Conservation (phyloP, 345 rosid species). For the Heritiera fomes region DNA sequence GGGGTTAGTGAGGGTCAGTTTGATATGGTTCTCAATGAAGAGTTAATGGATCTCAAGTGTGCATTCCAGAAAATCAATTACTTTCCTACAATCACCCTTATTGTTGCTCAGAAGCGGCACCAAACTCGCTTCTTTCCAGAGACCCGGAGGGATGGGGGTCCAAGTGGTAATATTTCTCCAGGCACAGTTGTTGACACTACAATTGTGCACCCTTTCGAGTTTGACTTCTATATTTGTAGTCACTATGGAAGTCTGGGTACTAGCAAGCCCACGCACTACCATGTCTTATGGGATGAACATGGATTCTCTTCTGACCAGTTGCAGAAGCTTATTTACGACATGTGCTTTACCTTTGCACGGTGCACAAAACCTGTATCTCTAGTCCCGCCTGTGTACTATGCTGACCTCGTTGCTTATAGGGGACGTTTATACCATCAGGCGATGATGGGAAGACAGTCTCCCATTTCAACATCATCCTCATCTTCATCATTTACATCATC, state of each 20-base stretch:
- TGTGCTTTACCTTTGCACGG: slow-evolving; percentile 87
- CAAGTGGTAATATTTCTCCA: slow-evolving; percentile 58
- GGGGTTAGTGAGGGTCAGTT: slow-evolving; percentile 91
- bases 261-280: slow-evolving; percentile 86
- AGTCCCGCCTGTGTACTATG: slow-evolving; percentile 83
- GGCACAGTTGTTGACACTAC: slow-evolving; percentile 80
- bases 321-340: slow-evolving; percentile 68
- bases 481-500: slow-evolving; percentile 46
- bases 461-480: slow-evolving; percentile 43
- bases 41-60: slow-evolving; percentile 55
- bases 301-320: slow-evolving; percentile 59
- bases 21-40: slow-evolving; percentile 86
- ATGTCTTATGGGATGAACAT: slow-evolving; percentile 74
- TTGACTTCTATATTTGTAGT: slow-evolving; percentile 78
- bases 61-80: slow-evolving; percentile 39
- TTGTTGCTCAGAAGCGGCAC: slow-evolving; percentile 82
- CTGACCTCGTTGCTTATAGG: slow-evolving; percentile 80
- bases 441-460: slow-evolving; percentile 41
- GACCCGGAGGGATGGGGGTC: slow-evolving; percentile 37
- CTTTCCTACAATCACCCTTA: slow-evolving; percentile 62
- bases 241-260: slow-evolving; percentile 81
- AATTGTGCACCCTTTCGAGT: slow-evolving; percentile 73
- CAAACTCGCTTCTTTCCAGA: slow-evolving; percentile 72
- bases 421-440: slow-evolving; percentile 76
- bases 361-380: slow-evolving; percentile 84